Evolutionary conservation across 2,329 filamentous ascomycete species (phyloP).

Genomic region (Verticillium dahliae): DNA sequence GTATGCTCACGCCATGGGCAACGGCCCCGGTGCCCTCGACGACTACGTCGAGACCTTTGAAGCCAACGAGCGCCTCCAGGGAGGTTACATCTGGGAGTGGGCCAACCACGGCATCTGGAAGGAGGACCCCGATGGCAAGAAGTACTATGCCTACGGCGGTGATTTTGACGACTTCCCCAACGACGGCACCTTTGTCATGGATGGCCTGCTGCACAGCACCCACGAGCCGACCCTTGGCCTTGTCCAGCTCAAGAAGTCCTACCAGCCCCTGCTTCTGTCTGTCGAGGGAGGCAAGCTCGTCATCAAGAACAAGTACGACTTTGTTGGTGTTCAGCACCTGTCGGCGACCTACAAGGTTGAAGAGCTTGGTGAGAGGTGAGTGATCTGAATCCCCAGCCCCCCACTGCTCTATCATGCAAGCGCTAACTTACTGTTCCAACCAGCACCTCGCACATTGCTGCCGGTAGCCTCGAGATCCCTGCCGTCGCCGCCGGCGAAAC

Average conservation of each 20-base stretch:
- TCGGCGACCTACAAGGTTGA: slow-evolving; percentile 36
- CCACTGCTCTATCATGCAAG: background rate
- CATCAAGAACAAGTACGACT: slow-evolving; percentile 39
- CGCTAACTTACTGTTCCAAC: background rate
- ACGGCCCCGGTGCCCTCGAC: slow-evolving; percentile 62
- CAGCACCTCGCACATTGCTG: slow-evolving; percentile 19
- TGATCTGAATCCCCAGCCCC: slow-evolving; percentile 1
- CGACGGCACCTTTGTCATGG: slow-evolving; percentile 57
- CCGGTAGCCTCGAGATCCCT: slow-evolving; percentile 33
- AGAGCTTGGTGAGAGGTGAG: slow-evolving; percentile 31
- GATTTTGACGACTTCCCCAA: slow-evolving; percentile 57
- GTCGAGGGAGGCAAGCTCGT: slow-evolving; percentile 27
- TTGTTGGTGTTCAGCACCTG: slow-evolving; percentile 35
- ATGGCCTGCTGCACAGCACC: slow-evolving; percentile 46
- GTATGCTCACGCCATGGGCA: slow-evolving; percentile 64
- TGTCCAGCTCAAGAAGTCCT: slow-evolving; percentile 49
- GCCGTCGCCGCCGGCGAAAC: slow-evolving; percentile 29
- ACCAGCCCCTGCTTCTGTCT: slow-evolving; percentile 43
- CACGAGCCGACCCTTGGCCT: slow-evolving; percentile 52
- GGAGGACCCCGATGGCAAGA: slow-evolving; percentile 30
- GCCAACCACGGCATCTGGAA: slow-evolving; percentile 53
- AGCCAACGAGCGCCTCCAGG: slow-evolving; percentile 53
- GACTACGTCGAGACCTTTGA: slow-evolving; percentile 63
- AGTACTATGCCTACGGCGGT: slow-evolving; percentile 53
- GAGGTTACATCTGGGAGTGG: slow-evolving; percentile 64